These are phyloP conservation scores for Boletus vermiculosoides DNA, from an alignment of 768 basidiomycete genomes.

Conservation along the genomic window DNA sequence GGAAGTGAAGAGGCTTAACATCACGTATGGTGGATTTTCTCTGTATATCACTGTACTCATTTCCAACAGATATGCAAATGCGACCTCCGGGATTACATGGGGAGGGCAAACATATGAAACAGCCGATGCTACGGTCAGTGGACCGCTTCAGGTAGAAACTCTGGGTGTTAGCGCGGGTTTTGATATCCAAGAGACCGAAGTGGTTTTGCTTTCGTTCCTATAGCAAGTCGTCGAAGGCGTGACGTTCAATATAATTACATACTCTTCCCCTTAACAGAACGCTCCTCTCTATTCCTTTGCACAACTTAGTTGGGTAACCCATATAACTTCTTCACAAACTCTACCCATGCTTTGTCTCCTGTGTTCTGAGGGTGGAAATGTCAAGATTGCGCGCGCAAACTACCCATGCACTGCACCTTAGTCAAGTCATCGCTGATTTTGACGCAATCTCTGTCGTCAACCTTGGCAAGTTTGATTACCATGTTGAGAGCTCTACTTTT, in stretches of 20 bases:
- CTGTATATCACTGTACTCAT: not conserved
- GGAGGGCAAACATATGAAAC: slow-evolving; percentile 62
- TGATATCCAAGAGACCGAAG: slow-evolving; percentile 49
- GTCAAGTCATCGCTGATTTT: slow-evolving; percentile 92
- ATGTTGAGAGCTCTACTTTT: slow-evolving; percentile 88
- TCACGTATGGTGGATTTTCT: slow-evolving; percentile 35
- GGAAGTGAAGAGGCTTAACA: slow-evolving; percentile 48
- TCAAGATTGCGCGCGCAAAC: not conserved
- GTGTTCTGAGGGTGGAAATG: slow-evolving; percentile 53
- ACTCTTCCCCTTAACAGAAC: not conserved
- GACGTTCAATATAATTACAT: not conserved
- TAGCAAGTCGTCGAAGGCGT: not conserved
- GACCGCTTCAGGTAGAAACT: slow-evolving; percentile 32
- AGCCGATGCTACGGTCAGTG: slow-evolving; percentile 39
- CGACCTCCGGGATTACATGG: slow-evolving; percentile 51
- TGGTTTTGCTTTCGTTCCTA: slow-evolving; percentile 34
- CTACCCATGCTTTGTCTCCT: slow-evolving; percentile 59
- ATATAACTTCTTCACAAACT: slow-evolving; percentile 48
- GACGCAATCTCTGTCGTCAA: slow-evolving; percentile 74
- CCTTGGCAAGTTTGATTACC: slow-evolving; percentile 85
- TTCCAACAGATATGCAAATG: slow-evolving; percentile 45
- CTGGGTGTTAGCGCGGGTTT: slow-evolving; percentile 38
- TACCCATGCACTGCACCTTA: slow-evolving; percentile 49
- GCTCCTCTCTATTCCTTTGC: not conserved
- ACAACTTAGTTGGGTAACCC: slow-evolving; percentile 5